A percentile compares a stretch with the other conserved stretches of the same genome.
Evolutionary conservation across 345 rosid genomes (phyloP).

Genomic region (Citrus cavaleriei): DNA sequence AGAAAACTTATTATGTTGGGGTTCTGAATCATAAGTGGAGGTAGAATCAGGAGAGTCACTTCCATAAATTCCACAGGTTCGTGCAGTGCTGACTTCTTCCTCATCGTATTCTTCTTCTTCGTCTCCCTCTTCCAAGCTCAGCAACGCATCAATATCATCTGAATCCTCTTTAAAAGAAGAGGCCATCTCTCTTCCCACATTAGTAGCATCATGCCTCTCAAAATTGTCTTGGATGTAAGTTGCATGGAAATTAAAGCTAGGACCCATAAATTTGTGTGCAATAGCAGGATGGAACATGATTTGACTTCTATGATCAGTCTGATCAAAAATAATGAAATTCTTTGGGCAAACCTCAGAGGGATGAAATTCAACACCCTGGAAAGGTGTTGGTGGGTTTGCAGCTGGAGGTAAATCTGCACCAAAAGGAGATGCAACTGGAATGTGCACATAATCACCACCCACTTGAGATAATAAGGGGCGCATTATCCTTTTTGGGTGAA

Average conservation of each 20-base stretch:
- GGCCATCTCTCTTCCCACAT: constrained; percentile 40
- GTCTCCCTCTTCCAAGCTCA: constrained; percentile 65
- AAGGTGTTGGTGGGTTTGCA: constrained; percentile 38
- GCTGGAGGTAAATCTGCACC: constrained; percentile 51
- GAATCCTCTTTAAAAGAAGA: constrained; percentile 67
- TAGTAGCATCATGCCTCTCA: constrained; percentile 27
- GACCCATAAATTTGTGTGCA: constrained; percentile 48
- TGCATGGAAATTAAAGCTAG: constrained; percentile 39
- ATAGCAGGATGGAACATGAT: constrained; percentile 75
- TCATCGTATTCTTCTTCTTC: constrained; percentile 46
- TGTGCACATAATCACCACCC: constrained; percentile 40
- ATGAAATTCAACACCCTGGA: constrained; percentile 64
- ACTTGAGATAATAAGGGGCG: constrained; percentile 42
- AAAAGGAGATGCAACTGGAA: constrained; percentile 44
- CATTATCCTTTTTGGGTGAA: constrained; percentile 23
- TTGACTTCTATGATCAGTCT: constrained; percentile 59
- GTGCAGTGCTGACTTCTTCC: constrained; percentile 73
- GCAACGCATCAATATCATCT: constrained; percentile 76
- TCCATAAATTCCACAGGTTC: constrained; percentile 44
- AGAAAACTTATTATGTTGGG: constrained; percentile 30
- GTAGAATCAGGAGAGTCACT: constrained; percentile 51
- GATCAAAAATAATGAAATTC: constrained; percentile 67
- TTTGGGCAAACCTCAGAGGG: constrained; percentile 64
- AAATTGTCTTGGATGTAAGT: constrained; percentile 36
- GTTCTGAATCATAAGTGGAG: constrained; percentile 42